Conservation (phyloP, 2,329 filamentous ascomycete genomes). For the Immersiporthe knoxdaviesiana region DNA sequence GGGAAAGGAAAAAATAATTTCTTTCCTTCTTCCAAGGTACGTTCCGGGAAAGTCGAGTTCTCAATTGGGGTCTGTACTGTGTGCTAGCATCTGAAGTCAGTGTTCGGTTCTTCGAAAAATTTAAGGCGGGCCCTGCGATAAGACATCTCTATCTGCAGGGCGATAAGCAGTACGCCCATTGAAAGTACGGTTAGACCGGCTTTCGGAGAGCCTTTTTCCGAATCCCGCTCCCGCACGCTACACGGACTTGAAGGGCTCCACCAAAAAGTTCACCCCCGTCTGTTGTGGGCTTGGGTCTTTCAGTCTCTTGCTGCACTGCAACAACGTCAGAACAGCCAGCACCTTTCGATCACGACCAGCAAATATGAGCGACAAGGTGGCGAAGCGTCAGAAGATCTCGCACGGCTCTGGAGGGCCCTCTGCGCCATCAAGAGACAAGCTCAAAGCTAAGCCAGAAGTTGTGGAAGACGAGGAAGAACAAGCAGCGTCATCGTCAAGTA, state of each 20-base stretch:
- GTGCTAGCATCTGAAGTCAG: neutral
- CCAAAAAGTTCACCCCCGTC: slow-evolving; percentile 38
- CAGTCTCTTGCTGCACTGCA: neutral
- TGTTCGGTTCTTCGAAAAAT: slow-evolving; percentile 36
- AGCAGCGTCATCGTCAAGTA: slow-evolving; percentile 26
- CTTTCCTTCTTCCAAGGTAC: too few species aligned
- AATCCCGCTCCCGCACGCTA: too few species aligned
- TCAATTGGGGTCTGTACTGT: neutral
- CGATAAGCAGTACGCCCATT: too few species aligned
- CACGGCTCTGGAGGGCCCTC: slow-evolving; percentile 32
- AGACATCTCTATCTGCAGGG: slow-evolving; percentile 35
- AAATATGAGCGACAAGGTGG: slow-evolving; percentile 27
- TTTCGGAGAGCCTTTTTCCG: too few species aligned
- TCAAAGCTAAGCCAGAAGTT: slow-evolving; percentile 23
- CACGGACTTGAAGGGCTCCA: slow-evolving; percentile 34
- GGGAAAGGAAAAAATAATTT: neutral
- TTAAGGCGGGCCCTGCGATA: slow-evolving; percentile 37
- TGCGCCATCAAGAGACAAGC: slow-evolving; percentile 17
- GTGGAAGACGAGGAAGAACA: neutral
- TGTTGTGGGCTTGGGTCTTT: neutral
- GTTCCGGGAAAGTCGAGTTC: neutral
- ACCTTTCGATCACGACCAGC: neutral
- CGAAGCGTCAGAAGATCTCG: slow-evolving; percentile 48
- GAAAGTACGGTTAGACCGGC: too few species aligned
- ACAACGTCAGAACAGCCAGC: neutral